Base-by-base conservation (phyloP, 1,139 yeast species). In the Magnusiomyces suaveolens region DNA sequence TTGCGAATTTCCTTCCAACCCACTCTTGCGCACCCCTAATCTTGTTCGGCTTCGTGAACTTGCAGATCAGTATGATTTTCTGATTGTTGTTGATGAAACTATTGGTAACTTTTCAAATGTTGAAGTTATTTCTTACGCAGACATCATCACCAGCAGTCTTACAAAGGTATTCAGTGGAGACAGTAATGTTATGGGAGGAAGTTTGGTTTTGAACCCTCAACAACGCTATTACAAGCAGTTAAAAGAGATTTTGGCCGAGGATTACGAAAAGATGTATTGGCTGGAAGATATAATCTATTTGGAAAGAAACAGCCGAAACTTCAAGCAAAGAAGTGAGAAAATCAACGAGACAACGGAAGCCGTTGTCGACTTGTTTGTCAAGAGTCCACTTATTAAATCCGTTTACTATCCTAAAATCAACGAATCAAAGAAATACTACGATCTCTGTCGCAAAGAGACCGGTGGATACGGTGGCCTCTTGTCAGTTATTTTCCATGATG, bases 381-480 rank as follows among this genome's bases (percentile, higher is more conserved):
- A 62, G 21, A 63, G 67, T 57, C 69, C 72, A 55, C 62, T 72
- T 68, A 64, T 92, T 57, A 76, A 82, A 48, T 71, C 77, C 51
- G 79, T 92, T 1, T 87, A 70, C 65, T 87, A 90, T 66, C 98
- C 98, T 10, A 74, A 77, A 41, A 67, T 78, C 48, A 66, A 74
- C 18, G 77, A 76, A 1, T 72, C 87, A 18, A 80, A 75, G 59
- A 66, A 72, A 51, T 78, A 85, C 67, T 92, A 87, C 66, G 97
- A 92, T 61, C 77, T 72, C 4, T 74, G 87, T 52, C 84, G 80
- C 62, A 33, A 44, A 18, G 70, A 77, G 12, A 73, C 75, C 43
- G 97, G 96, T 29, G 98, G 98, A 0, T 92, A 92, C 64, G 98
- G 98, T 47, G 97, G 97, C 0, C 75, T 92, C 53, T 74, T 92